Evolutionary conservation across 768 basidiomycete genomes (phyloP), one percentile per base, ranked within the genome.

Genomic region (Lactifluus pinguis): DNA sequence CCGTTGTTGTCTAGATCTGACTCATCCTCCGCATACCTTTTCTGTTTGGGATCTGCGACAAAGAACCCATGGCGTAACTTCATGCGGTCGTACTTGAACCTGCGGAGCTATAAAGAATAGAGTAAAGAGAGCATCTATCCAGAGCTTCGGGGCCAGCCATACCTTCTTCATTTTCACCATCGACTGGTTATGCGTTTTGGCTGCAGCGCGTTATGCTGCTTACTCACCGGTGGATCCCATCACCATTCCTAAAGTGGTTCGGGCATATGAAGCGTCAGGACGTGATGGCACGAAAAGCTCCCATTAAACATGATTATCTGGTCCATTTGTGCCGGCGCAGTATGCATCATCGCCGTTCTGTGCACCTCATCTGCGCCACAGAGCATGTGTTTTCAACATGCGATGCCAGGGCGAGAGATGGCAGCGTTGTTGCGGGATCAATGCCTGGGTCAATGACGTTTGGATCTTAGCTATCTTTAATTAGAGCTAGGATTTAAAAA

Each of bases 121-220:
- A n/a, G 47, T 51, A 38, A 53, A 17, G 29, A 39, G 17, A 4
- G 1, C 11, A 17, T 29, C 15, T 14, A 5, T 36, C 45, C 6
- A 25, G 6, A 3, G 30, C 34, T 41, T n/a, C 6, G 39, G 39
- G 44, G 49, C 53, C 9, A 63, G 6, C 74, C 80, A 17, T 67
- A 94, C 95, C 79, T 91, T 94, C 70, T 79, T 81, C 83, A 98
- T 88, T 75, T 92, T 98, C 68, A 88, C 87, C 92, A 98, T 97
- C 8, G 89, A 89, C 62, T 89, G 87, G 38, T 89, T 89, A 68
- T 97, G 94, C 5, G 86, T 89, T 76, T 98, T 98, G 47, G 92
- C 88, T 1, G 87, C 93, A 59, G 84, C 86, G 73, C 93, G 83
- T 73, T 98, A 0, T 92, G 89, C 66, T 92, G 92, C 88, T 70